Evolutionary conservation across 2,329 filamentous ascomycete species (phyloP), one percentile per base, ranked within the genome.

Genomic region (Microcyclospora pomicola): DNA sequence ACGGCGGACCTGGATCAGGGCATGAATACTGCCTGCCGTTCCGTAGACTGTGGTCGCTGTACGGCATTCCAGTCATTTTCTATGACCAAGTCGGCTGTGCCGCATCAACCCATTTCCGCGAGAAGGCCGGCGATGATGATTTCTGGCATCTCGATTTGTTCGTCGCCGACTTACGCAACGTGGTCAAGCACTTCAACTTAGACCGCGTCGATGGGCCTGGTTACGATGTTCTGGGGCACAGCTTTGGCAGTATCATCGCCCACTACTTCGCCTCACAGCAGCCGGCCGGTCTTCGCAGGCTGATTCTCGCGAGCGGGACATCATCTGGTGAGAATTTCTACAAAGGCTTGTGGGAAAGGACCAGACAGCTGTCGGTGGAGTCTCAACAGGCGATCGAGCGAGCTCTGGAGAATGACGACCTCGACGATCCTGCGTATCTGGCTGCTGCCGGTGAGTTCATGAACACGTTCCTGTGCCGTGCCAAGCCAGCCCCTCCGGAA

Each of bases 21-120:
- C 19, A 24, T 24, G 19, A 24, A 7, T 24, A 24, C 19, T 24
- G 19, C 19, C 19, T 24, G 19, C 19, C 19, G 7, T 24, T 24
- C 7, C 19, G 19, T 24, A 24, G 19, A 24, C 7, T 24, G 7
- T 28, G 27, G 16, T 40, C 12, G 15, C 14, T 15, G 49, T 34
- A 54, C 41, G 42, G 47, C 16, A 56, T 59, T 6, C 62, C 67
- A 0, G 49, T 70, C 2, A 49, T 71, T 24, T 61, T 69, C 47
- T 71, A 70, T 48, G 67, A 71, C 47, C 67, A 71, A 42, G 54
- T 70, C 34, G 67, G 67, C 13, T 61, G 59, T 42, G 67, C 64
- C 5, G 44, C 41, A 11, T 68, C 62, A 1, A 70, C 67, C 0
- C 67, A 64, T 39, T 53, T 69, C 2, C 59, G 46, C 0, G 60